Conservation (phyloP, 225 moss, liverwort and hornwort genomes). For the Physcomitrium patens region DNA sequence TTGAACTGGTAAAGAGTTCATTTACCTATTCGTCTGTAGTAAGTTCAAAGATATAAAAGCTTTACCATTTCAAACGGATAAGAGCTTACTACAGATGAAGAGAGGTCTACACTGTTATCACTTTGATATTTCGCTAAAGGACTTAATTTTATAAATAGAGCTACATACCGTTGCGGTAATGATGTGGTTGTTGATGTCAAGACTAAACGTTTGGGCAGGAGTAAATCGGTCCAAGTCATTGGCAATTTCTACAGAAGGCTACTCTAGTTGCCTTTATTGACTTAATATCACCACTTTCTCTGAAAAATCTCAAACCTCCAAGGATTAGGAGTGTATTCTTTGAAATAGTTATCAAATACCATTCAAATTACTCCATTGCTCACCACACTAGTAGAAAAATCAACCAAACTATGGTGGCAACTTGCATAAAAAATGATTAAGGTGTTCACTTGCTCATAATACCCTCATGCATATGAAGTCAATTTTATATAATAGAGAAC, state of each 20-base stretch:
- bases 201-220: conserved; percentile 49
- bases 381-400: neutral
- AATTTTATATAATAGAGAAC: conserved; percentile 82
- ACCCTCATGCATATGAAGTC: conserved; percentile 88
- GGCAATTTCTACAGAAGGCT: conserved; percentile 59
- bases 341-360: neutral
- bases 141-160: conserved; percentile 15
- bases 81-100: too few relatives aligned
- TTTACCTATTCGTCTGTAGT: too few relatives aligned
- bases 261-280: conserved; percentile 61
- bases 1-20: too few relatives aligned
- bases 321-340: neutral
- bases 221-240: conserved; percentile 49
- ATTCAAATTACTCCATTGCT: neutral
- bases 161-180: conserved; percentile 57
- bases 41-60: too few relatives aligned
- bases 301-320: conserved; percentile 35
- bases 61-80: too few relatives aligned
- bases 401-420: neutral
- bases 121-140: neutral
- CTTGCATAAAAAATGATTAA: conserved; percentile 4
- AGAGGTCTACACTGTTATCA: too few relatives aligned
- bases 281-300: conserved; percentile 94
- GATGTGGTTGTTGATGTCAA: conserved; percentile 59
- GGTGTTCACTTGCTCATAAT: conserved; percentile 73